Conservation (phyloP, 768 basidiomycete genomes). For the Strobilomyces dryophilus region DNA sequence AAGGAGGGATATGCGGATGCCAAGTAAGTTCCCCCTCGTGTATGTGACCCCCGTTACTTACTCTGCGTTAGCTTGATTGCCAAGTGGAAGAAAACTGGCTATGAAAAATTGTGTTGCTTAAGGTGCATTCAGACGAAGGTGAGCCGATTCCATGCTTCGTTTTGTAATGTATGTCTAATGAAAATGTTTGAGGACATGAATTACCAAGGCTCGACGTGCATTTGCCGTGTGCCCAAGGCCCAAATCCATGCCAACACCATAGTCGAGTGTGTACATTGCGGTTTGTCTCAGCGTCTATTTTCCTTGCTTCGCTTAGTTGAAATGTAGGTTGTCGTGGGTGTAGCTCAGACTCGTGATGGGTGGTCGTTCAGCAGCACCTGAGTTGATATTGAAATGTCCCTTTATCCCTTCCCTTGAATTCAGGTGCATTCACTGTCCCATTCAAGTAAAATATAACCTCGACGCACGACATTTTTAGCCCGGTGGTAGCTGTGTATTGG, state of each 20-base stretch:
- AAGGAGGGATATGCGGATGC: slow-evolving; percentile 97
- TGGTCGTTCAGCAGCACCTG: neutral
- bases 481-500: too few species aligned
- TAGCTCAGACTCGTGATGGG: slow-evolving; percentile 75
- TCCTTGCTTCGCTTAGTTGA: slow-evolving; percentile 2
- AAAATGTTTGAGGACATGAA: slow-evolving; percentile 81
- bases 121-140: slow-evolving; percentile 95
- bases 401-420: too few species aligned
- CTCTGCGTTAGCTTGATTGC: slow-evolving; percentile 71
- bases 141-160: slow-evolving; percentile 14
- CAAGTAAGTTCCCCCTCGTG: slow-evolving; percentile 57
- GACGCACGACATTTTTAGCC: too few species aligned
- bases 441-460: too few species aligned
- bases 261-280: slow-evolving; percentile 96
- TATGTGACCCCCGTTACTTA: slow-evolving; percentile 7
- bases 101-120: slow-evolving; percentile 96
- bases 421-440: too few species aligned
- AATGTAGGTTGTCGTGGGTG: slow-evolving; percentile 80
- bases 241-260: slow-evolving; percentile 86
- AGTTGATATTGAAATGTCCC: neutral
- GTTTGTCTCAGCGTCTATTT: slow-evolving; percentile 44
- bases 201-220: slow-evolving; percentile 96
- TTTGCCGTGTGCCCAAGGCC: slow-evolving; percentile 95
- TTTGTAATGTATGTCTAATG: slow-evolving; percentile 8
- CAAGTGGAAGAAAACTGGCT: slow-evolving; percentile 99